Base-by-base conservation (phyloP, 2,329 filamentous ascomycete species). In the Pleurostoma richardsiae region DNA sequence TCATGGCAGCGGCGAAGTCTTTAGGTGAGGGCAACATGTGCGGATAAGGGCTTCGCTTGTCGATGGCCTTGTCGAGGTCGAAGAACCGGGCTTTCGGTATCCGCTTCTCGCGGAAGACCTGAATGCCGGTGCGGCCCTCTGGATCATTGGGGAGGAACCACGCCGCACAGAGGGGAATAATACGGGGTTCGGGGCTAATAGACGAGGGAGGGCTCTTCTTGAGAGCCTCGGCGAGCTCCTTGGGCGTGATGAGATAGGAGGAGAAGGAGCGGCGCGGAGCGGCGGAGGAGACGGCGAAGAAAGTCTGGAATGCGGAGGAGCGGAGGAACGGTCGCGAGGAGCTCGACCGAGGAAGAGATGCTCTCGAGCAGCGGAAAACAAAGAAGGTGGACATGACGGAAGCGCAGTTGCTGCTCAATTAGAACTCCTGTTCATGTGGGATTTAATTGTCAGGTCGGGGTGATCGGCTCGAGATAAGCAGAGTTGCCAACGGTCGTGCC, bases 61-160 rank as follows among this genome's bases (percentile, higher is more conserved):
- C 91, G 59, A 94, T 90, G 62, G 96, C 80, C 58, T 83, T 89
- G 68, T 99, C 94, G 45, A 99, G 78, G 66, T 99, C 91, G 66
- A 99, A 99, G 79, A 97, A 99, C 30, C 90, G 87, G 1, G 94
- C 86, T 59, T 85, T 84, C 27, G 91, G 92, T 53, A 99, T 94
- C 58, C 90, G 88, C 62, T 84, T 81, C 62, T 89, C 80, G 55
- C 83, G 80, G 73, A 92, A 99, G 40, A 85, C 82, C 53, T 94
- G 77, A 56, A 87, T 82, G 45, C 94, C 94, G 43, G 81, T 88
- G 51, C 90, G 85, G 45, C 81, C 81, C 30, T 68, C 55, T 26
- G 63, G 53, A 56, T 96, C 92, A 66, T 96, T 97, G 52, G 94
- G 94, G 52, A 99, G 80, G 63, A 96, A 99, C 94, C 94, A 99